A percentile compares a stretch with the other conserved stretches of the same genome.
These are phyloP conservation scores for Picochlorum costavermella DNA, from an alignment of 139 green algal species.

Conservation along the genomic window DNA sequence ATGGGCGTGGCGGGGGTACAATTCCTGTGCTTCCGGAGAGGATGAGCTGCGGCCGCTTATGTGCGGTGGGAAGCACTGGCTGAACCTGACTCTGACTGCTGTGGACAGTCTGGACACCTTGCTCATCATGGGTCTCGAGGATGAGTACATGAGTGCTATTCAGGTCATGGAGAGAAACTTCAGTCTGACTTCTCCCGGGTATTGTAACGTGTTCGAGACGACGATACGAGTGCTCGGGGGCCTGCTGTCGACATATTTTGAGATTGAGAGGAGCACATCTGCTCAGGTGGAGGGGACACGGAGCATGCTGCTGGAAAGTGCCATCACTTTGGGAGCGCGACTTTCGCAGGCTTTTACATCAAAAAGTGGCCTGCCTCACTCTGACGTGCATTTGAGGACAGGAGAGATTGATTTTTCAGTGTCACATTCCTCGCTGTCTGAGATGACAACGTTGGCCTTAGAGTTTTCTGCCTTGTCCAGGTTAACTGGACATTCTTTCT, in stretches of 20 bases:
- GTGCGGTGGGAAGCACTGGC: slow-evolving; percentile 36
- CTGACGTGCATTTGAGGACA: slow-evolving; percentile 43
- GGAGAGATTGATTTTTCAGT: slow-evolving; percentile 1
- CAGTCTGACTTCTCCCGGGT: slow-evolving; percentile 2
- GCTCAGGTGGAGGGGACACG: background rate
- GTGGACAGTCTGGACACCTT: slow-evolving; percentile 78
- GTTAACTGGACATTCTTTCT: slow-evolving; percentile 30
- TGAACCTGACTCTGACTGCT: slow-evolving; percentile 62
- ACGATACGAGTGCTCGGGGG: slow-evolving; percentile 90
- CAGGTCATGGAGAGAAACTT: slow-evolving; percentile 11
- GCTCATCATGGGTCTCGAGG: slow-evolving; percentile 46
- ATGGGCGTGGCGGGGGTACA: slow-evolving; percentile 64
- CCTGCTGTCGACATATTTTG: slow-evolving; percentile 70
- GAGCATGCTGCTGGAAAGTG: slow-evolving; percentile 15
- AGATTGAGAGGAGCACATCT: slow-evolving; percentile 18
- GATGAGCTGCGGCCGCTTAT: slow-evolving; percentile 64
- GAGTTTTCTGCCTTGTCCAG: slow-evolving; percentile 63
- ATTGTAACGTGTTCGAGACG: slow-evolving; percentile 82
- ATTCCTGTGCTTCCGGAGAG: slow-evolving; percentile 57
- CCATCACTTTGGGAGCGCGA: slow-evolving; percentile 33
- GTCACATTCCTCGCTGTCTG: slow-evolving; percentile 46
- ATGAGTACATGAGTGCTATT: slow-evolving; percentile 33
- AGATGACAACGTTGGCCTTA: slow-evolving; percentile 66
- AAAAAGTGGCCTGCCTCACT: slow-evolving; percentile 39
- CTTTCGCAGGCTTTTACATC: slow-evolving; percentile 35